Evolutionary conservation across 768 basidiomycete species (phyloP), one percentile per base, ranked within the genome.

Genomic region (Xerocomus brunneocitrinus): DNA sequence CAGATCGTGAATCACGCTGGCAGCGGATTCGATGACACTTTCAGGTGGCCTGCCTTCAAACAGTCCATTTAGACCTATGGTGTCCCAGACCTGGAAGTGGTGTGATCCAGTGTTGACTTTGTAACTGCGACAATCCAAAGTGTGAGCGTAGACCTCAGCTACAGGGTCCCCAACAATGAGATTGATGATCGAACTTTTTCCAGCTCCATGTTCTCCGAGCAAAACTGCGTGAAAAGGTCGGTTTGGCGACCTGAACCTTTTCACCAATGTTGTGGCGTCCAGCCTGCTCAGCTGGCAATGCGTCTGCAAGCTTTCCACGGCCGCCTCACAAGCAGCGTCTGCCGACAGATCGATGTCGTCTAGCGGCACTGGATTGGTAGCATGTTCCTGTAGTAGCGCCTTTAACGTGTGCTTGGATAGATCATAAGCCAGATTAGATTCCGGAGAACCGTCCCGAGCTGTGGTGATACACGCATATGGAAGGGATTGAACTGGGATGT

Each of bases 121-220:
- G 54, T 76, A 69, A 1, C 52, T 36, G 3, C 49, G 48, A 31
- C 49, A 62, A 1, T 62, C 43, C 41, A 76, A 63, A 0, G 77
- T n/a, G n/a, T n/a, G n/a, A n/a, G n/a, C n/a, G n/a, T n/a, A 72
- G 10, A 65, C 57, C 0, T 32, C 9, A 1, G 74, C 73, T 5
- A 50, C 46, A 0, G 56, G 22, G 0, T n/a, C n/a, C n/a, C n/a
- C n/a, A n/a, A n/a, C n/a, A n/a, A n/a, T n/a, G n/a, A n/a, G n/a
- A n/a, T n/a, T 77, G 54, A 76, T 56, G 43, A 76, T 53, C 0
- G 72, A 71, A 48, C 73, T 73, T 53, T 78, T 77, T 39, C 71
- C 71, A n/a, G 44, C 55, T 22, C 76, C 75, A 0, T 69, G 58
- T 44, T 75, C 73, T 5, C 76, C 76, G 38, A 77, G 75, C 12